phyloP scores from a whole-genome alignment of 441 rosid genomes.

The Mallotus repandus region DNA sequence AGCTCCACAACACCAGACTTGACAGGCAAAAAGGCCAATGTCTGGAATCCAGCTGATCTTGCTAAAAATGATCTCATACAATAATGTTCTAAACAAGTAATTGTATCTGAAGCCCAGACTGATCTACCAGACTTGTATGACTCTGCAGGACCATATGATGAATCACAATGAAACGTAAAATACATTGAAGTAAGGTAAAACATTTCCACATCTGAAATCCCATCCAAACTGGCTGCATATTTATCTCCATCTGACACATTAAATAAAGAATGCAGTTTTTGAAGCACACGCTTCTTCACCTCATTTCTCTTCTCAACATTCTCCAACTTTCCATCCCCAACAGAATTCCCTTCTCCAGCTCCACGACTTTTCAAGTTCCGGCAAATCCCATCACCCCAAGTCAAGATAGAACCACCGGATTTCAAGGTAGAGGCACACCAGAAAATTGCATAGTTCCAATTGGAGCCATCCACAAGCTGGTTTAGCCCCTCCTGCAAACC shows the following conservation, averaged over 20 bases:
- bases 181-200: slow-evolving; percentile 88
- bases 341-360: slow-evolving; percentile 52
- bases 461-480: slow-evolving; percentile 61
- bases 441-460: slow-evolving; percentile 89
- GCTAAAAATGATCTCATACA: slow-evolving; percentile 71
- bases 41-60: slow-evolving; percentile 66
- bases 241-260: slow-evolving; percentile 51
- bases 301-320: slow-evolving; percentile 52
- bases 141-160: slow-evolving; percentile 58
- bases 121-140: slow-evolving; percentile 46
- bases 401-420: slow-evolving; percentile 46
- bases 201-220: slow-evolving; percentile 86
- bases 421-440: slow-evolving; percentile 75
- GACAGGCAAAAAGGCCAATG: slow-evolving; percentile 72
- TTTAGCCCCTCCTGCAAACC: slow-evolving; percentile 75
- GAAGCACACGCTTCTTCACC: slow-evolving; percentile 66
- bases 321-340: slow-evolving; percentile 31
- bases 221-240: slow-evolving; percentile 53
- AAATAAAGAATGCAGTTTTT: slow-evolving; percentile 72
- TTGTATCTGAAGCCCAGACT: slow-evolving; percentile 58
- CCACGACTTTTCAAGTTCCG: slow-evolving; percentile 50
- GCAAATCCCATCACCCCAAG: slow-evolving; percentile 88
- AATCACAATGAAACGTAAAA: slow-evolving; percentile 62
- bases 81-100: slow-evolving; percentile 60
- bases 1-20: slow-evolving; percentile 88